Percentiles rank a stretch among this genome's conserved stretches.
Evolutionary conservation across 768 basidiomycete genomes (phyloP).

Genomic region (Phallus indusiatus): DNA sequence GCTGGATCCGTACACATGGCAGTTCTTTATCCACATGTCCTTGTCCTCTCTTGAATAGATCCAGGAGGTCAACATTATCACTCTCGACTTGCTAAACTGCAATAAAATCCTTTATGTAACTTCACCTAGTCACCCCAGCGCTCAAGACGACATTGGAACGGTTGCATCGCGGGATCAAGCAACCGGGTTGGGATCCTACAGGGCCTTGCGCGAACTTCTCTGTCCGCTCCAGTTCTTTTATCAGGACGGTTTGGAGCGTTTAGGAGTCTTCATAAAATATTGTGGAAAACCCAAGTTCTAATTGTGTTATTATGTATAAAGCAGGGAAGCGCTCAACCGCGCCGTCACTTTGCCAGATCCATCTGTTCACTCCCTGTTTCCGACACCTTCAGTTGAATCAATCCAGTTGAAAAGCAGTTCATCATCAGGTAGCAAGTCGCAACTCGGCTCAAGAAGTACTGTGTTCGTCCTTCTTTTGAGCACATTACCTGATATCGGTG

Average conservation of each 20-base stretch:
- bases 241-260: conserved; percentile 77
- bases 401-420: conserved; percentile 41
- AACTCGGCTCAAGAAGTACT: conserved; percentile 56
- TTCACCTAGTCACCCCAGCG: conserved; percentile 70
- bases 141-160: conserved; percentile 80
- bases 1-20: conserved; percentile 79
- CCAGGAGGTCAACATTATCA: conserved; percentile 75
- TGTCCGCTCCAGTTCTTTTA: conserved; percentile 91
- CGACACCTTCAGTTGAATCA: conserved; percentile 55
- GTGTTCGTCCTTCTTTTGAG: conserved; percentile 71
- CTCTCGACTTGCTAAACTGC: conserved; percentile 79
- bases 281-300: not conserved
- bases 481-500: conserved; percentile 50
- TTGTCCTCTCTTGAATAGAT: conserved; percentile 81
- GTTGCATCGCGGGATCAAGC: conserved; percentile 61
- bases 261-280: conserved; percentile 37
- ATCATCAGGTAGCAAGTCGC: conserved; percentile 27
- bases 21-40: conserved; percentile 71
- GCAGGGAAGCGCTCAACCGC: conserved; percentile 75
- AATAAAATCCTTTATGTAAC: conserved; percentile 76
- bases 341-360: conserved; percentile 42
- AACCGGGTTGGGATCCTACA: conserved; percentile 26
- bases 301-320: not conserved
- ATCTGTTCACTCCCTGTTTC: conserved; percentile 42
- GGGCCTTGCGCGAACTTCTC: conserved; percentile 53